These are phyloP conservation scores for Candida coleopterorum DNA, from an alignment of 805 yeast species.

Conservation along the genomic window DNA sequence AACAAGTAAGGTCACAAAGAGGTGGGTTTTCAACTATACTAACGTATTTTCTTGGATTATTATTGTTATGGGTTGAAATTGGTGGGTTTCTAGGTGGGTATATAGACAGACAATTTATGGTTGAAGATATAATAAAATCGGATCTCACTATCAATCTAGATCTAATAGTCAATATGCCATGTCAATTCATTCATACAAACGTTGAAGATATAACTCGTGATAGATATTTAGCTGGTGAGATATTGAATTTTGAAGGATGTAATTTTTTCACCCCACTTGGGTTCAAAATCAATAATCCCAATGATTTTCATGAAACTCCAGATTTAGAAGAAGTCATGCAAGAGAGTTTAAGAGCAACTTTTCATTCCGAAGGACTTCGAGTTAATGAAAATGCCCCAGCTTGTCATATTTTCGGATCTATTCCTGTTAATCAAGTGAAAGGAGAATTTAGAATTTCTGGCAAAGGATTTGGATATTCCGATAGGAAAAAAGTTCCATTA, in stretches of 20 bases:
- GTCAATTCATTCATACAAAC: constrained; percentile 68
- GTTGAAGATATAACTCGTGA: constrained; percentile 78
- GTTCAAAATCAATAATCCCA: constrained; percentile 43
- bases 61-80: constrained; percentile 77
- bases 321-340: constrained; percentile 63
- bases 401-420: constrained; percentile 79
- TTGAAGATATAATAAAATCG: constrained; percentile 56
- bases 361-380: constrained; percentile 39
- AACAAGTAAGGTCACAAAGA: constrained; percentile 66
- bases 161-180: constrained; percentile 77
- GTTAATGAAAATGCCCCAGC: constrained; percentile 59
- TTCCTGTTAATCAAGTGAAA: constrained; percentile 78
- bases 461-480: constrained; percentile 60
- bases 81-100: constrained; percentile 84
- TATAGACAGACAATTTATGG: constrained; percentile 70
- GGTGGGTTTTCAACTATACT: constrained; percentile 73
- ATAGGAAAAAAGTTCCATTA: constrained; percentile 41
- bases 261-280: constrained; percentile 49
- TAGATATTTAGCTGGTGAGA: constrained; percentile 70
- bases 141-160: constrained; percentile 72
- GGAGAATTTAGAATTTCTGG: constrained; percentile 87
- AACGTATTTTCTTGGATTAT: constrained; percentile 56
- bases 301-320: constrained; percentile 48
- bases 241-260: constrained; percentile 65
- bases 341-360: constrained; percentile 64